A percentile compares a stretch with the other conserved stretches of the same genome.
Evolutionary conservation across 352 stramenopile species (phyloP).

Genomic region (Globisporangium megalacanthum): DNA sequence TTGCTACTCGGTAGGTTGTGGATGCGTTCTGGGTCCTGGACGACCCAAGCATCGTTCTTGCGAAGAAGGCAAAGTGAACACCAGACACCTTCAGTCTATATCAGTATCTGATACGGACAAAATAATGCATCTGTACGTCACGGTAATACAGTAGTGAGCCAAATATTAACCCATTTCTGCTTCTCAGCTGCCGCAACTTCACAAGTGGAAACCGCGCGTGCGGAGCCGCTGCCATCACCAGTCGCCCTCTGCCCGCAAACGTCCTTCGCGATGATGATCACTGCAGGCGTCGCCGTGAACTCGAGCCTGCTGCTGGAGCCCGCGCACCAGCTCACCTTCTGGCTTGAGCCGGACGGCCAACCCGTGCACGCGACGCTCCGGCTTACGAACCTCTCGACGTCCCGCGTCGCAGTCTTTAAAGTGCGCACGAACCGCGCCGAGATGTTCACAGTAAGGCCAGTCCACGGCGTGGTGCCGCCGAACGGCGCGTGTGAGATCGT

Average conservation of each 20-base stretch:
- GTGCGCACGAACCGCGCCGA: constrained; percentile 72
- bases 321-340: constrained; percentile 18
- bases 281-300: constrained; percentile 57
- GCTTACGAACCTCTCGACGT: constrained; percentile 62
- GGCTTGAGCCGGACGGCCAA: constrained; percentile 1
- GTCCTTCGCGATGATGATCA: constrained; percentile 29
- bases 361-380: constrained; percentile 9
- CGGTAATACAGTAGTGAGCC: too few relatives aligned
- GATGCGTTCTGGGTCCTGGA: constrained; percentile 28
- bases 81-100: too few relatives aligned
- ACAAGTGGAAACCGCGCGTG: too few relatives aligned
- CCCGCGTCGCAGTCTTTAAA: constrained; percentile 65
- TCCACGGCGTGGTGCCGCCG: constrained; percentile 49
- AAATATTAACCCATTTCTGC: too few relatives aligned
- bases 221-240: background rate
- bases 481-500: constrained; percentile 27
- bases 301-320: constrained; percentile 74
- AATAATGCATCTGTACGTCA: too few relatives aligned
- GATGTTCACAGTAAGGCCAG: constrained; percentile 69
- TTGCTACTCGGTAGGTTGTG: constrained; percentile 15
- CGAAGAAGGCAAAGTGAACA: constrained; percentile 4
- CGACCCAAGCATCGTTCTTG: constrained; percentile 7
- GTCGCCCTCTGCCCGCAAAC: background rate
- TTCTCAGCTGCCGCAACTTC: too few relatives aligned
- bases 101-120: too few relatives aligned